Percentiles rank a stretch among this genome's conserved stretches.
Evolutionary conservation across 225 moss, liverwort and hornwort genomes (phyloP).

Genomic region (Neckera pumila): DNA sequence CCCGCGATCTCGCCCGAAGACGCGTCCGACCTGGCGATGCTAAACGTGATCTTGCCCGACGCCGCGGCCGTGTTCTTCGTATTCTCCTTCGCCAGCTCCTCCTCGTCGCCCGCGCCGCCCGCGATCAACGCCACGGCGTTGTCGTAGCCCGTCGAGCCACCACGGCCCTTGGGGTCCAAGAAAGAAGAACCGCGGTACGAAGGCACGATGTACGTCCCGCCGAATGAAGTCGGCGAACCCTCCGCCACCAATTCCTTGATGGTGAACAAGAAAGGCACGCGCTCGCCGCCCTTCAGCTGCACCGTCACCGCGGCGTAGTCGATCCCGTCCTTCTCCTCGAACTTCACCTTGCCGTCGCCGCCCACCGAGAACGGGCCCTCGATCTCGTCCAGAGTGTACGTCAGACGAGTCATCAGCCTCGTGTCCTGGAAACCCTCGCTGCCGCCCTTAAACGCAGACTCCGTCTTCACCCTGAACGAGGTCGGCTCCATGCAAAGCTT

Average conservation of each 20-base stretch:
- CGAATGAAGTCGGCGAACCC: constrained; percentile 32
- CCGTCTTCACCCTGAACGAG: constrained; percentile 75
- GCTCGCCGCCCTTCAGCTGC: constrained; percentile 79
- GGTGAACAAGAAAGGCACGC: constrained; percentile 83
- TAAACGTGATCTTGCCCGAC: constrained; percentile 56
- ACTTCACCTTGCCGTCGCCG: constrained; percentile 46
- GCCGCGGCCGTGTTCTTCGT: constrained; percentile 52
- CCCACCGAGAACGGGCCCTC: constrained; percentile 42
- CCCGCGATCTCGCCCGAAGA: constrained; percentile 56
- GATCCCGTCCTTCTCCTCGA: constrained; percentile 71
- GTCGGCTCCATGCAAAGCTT: constrained; percentile 87
- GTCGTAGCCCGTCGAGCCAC: constrained; percentile 80
- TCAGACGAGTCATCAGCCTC: constrained; percentile 79
- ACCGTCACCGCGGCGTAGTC: constrained; percentile 92
- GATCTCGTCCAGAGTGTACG: constrained; percentile 72
- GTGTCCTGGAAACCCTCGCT: constrained; percentile 60
- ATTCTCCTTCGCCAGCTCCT: constrained; percentile 76
- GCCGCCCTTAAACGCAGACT: constrained; percentile 59
- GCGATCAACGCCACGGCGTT: constrained; percentile 71
- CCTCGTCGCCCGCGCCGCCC: constrained; percentile 71
- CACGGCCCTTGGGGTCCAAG: constrained; percentile 89
- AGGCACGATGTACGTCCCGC: constrained; percentile 59
- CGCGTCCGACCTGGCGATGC: constrained; percentile 34
- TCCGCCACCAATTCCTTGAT: constrained; percentile 67
- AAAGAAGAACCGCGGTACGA: constrained; percentile 86